Evolutionary conservation across 805 yeast genomes (phyloP).

Genomic region (Candida broadrunensis): DNA sequence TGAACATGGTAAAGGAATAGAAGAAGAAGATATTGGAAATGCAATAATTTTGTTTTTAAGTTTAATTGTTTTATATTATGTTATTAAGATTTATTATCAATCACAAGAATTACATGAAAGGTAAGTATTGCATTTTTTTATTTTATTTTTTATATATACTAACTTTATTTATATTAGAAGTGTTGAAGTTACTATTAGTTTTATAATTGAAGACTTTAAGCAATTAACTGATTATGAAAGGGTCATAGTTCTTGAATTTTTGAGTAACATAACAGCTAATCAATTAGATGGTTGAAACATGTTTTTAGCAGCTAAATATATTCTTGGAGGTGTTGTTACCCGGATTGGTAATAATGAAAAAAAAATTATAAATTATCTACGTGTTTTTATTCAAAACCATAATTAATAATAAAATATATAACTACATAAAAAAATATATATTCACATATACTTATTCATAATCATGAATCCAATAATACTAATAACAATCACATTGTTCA

Average conservation of each 20-base stretch:
- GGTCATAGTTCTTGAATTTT: too few species aligned
- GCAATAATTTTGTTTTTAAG: not conserved
- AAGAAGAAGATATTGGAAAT: not conserved
- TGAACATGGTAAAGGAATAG: too few species aligned
- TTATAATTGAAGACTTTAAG: slow-evolving; percentile 5
- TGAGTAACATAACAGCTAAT: too few species aligned
- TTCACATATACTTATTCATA: not conserved
- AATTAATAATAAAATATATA: too few species aligned
- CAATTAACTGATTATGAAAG: not conserved
- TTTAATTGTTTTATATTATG: not conserved
- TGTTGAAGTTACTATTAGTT: not conserved
- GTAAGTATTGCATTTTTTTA: not conserved
- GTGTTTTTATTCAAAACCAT: too few species aligned
- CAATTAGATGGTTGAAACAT: too few species aligned
- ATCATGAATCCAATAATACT: not conserved
- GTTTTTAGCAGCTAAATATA: too few species aligned
- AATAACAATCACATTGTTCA: not conserved
- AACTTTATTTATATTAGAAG: not conserved
- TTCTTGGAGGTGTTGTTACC: too few species aligned
- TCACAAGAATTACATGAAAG: not conserved
- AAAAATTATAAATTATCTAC: too few species aligned
- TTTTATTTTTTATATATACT: not conserved
- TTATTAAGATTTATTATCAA: not conserved
- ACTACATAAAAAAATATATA: too few species aligned
- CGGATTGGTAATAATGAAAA: too few species aligned